Conservation (phyloP, 257 asterid species). For the Avicennia marina region DNA sequence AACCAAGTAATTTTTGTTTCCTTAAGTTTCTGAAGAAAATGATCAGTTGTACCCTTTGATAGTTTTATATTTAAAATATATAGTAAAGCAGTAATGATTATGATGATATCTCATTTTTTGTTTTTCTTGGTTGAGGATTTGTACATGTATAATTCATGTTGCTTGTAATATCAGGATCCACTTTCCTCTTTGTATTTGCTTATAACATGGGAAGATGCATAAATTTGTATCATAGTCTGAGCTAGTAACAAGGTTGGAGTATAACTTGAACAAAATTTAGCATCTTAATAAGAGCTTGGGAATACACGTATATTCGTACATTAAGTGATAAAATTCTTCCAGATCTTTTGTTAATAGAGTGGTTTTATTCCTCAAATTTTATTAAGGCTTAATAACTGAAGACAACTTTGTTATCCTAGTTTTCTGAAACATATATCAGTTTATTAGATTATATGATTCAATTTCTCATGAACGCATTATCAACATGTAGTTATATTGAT, state of each 20-base stretch:
- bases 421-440: neutral
- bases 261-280: neutral
- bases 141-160: neutral
- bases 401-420: too few species aligned
- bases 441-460: neutral
- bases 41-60: slow-evolving; percentile 6
- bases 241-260: neutral
- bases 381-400: too few species aligned
- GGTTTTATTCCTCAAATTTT: too few species aligned
- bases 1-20: slow-evolving; percentile 50
- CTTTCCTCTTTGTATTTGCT: too few species aligned
- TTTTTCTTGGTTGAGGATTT: neutral
- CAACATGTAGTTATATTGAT: too few species aligned
- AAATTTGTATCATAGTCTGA: neutral
- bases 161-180: too few species aligned
- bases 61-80: too few species aligned
- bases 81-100: neutral
- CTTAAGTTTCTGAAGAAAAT: slow-evolving; percentile 14
- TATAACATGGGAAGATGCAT: neutral
- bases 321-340: too few species aligned
- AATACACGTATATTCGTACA: too few species aligned
- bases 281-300: neutral
- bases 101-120: neutral
- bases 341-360: too few species aligned
- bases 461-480: neutral